Evolutionary conservation across 2,329 filamentous ascomycete species (phyloP).

Genomic region (Fusarium hainanense): DNA sequence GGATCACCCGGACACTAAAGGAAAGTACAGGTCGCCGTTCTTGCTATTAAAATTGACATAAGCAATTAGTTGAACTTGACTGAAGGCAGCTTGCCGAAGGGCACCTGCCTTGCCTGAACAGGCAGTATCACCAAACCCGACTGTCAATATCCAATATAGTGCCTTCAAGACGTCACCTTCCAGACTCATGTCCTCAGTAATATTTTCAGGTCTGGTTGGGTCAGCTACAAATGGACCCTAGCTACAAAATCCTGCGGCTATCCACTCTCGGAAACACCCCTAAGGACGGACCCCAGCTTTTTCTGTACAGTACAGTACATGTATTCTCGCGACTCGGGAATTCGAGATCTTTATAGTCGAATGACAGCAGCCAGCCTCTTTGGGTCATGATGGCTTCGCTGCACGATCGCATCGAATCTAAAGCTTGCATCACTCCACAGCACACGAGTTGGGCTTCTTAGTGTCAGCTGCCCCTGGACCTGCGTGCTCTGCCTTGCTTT

Average conservation of each 20-base stretch:
- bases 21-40: background rate
- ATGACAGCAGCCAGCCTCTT: constrained; percentile 6
- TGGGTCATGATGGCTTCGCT: constrained; percentile 22
- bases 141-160: background rate
- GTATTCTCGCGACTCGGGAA: constrained; percentile 3
- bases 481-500: constrained; percentile 22
- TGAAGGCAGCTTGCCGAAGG: background rate
- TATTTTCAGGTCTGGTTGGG: background rate
- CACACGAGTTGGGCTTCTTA: constrained; percentile 8
- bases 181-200: constrained; percentile 30
- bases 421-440: constrained; percentile 1
- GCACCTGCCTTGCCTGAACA: constrained; percentile 7
- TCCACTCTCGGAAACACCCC: constrained; percentile 28
- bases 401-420: constrained; percentile 19
- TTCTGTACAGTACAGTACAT: background rate
- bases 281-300: constrained; percentile 29
- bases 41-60: background rate
- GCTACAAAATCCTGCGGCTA: constrained; percentile 15
- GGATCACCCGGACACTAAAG: background rate
- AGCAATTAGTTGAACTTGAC: background rate
- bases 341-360: constrained; percentile 17
- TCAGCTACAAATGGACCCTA: constrained; percentile 17
- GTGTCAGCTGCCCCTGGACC: constrained; percentile 30
- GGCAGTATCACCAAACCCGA: constrained; percentile 18
- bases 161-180: constrained; percentile 33